Evolutionary conservation across 768 basidiomycete species (phyloP).

Genomic region (Cystobasidium tubakii): DNA sequence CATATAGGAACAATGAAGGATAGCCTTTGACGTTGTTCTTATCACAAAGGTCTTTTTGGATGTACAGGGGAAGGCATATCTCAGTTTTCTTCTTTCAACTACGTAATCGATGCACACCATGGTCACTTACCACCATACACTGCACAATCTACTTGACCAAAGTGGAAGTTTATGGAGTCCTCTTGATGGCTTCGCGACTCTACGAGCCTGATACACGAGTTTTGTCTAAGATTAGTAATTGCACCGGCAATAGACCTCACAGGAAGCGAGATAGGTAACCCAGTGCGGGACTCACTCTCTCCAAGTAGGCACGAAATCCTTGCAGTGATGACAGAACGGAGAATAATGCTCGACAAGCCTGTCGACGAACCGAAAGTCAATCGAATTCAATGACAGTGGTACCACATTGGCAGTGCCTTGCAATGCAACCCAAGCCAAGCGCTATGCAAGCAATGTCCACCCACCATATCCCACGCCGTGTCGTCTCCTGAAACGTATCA

Average conservation of each 20-base stretch:
- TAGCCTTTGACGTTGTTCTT: conserved; percentile 43
- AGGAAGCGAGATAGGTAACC: neutral
- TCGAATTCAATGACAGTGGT: neutral
- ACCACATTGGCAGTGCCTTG: no score
- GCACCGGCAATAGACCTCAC: neutral
- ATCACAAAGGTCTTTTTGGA: conserved; percentile 43
- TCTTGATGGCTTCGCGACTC: conserved; percentile 32
- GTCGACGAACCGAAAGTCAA: neutral
- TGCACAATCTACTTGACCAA: conserved; percentile 46
- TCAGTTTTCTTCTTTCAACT: no score
- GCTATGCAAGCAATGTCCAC: no score
- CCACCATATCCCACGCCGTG: conserved; percentile 23
- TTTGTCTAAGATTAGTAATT: no score
- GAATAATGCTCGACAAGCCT: conserved; percentile 35
- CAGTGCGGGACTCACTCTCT: conserved; percentile 29
- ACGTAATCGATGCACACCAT: neutral
- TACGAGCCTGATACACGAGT: conserved; percentile 34
- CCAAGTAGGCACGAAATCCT: conserved; percentile 44
- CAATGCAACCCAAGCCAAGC: no score
- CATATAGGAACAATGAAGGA: conserved; percentile 44
- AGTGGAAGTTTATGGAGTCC: conserved; percentile 38
- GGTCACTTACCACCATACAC: conserved; percentile 38
- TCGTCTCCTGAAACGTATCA: neutral
- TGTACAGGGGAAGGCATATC: no score
- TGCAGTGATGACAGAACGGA: conserved; percentile 33